phyloP scores from a whole-genome alignment of 257 asterid species.

The Perilla frutescens region DNA sequence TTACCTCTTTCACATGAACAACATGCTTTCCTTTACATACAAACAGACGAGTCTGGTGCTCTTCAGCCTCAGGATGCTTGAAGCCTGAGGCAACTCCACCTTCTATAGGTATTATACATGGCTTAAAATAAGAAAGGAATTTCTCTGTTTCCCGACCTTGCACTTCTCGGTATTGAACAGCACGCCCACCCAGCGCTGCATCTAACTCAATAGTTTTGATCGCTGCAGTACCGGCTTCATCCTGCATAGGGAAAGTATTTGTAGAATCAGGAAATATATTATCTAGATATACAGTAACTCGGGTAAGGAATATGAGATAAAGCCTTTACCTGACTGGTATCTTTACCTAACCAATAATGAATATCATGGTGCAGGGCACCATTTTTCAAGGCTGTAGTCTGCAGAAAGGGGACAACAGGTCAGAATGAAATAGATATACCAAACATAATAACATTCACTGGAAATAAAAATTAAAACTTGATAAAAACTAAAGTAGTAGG shows the following conservation, averaged over 20 bases:
- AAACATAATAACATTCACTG: conserved; percentile 15
- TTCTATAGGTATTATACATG: conserved; percentile 95
- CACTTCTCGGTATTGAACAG: conserved; percentile 96
- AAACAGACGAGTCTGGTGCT: conserved; percentile 75
- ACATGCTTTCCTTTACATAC: conserved; percentile 97
- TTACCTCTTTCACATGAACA: conserved; percentile 94
- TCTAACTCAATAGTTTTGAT: conserved; percentile 87
- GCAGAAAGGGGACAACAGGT: conserved; percentile 46
- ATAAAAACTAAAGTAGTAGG: conserved; percentile 5
- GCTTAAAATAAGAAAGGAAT: conserved; percentile 97
- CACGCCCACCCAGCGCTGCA: conserved; percentile 97
- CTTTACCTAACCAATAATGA: conserved; percentile 97
- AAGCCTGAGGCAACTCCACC: conserved; percentile 97
- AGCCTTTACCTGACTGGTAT: conserved; percentile 81
- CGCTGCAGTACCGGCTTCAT: conserved; percentile 94
- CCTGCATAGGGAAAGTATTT: conserved; percentile 53
- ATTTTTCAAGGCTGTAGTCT: conserved; percentile 84
- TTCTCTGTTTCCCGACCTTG: conserved; percentile 98
- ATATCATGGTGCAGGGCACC: conserved; percentile 91
- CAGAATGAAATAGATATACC: conserved; percentile 30
- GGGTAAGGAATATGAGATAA: conserved; percentile 1
- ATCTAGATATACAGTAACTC: background rate
- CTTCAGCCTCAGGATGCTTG: conserved; percentile 79
- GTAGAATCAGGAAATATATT: conserved; percentile 23
- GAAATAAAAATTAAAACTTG: conserved; percentile 17